Evolutionary conservation across 768 basidiomycete species (phyloP).

Genomic region (Xanthoconium stramineum): DNA sequence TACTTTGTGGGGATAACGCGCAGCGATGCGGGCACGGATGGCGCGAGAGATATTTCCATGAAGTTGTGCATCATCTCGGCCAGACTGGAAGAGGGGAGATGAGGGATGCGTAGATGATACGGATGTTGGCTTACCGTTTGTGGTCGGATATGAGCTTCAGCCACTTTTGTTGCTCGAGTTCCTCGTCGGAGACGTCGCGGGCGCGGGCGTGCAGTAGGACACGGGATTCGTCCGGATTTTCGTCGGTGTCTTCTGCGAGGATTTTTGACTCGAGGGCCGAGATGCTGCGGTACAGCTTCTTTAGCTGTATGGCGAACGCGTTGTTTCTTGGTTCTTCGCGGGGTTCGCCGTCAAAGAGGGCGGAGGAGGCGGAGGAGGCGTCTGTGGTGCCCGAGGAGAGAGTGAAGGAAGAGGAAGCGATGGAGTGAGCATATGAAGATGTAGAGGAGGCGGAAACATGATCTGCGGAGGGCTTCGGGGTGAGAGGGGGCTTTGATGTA

Average conservation of each 20-base stretch:
- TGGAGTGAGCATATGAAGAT: constrained; percentile 69
- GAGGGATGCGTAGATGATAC: not conserved
- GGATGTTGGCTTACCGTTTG: constrained; percentile 60
- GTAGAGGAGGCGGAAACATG: constrained; percentile 72
- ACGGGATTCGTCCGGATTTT: constrained; percentile 42
- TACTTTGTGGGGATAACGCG: constrained; percentile 91
- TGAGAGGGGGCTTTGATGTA: constrained; percentile 42
- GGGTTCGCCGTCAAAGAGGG: constrained; percentile 57
- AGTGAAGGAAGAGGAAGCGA: constrained; percentile 67
- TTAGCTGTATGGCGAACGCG: constrained; percentile 71
- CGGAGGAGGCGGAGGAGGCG: constrained; percentile 68
- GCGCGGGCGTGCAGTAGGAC: constrained; percentile 34
- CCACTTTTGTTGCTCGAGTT: constrained; percentile 75
- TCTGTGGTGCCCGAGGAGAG: constrained; percentile 73
- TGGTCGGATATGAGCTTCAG: constrained; percentile 70
- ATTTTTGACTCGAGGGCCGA: constrained; percentile 76
- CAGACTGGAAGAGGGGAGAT: constrained; percentile 49
- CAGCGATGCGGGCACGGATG: constrained; percentile 82
- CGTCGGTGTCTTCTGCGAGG: constrained; percentile 56
- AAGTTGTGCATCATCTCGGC: constrained; percentile 90
- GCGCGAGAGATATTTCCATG: constrained; percentile 79
- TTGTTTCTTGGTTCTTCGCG: constrained; percentile 58
- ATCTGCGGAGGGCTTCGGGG: constrained; percentile 64
- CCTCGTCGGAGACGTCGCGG: constrained; percentile 43
- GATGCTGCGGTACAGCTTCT: constrained; percentile 80